Evolutionary conservation across 179 eudicot species (phyloP).

Genomic region (Beta macrorhiza): DNA sequence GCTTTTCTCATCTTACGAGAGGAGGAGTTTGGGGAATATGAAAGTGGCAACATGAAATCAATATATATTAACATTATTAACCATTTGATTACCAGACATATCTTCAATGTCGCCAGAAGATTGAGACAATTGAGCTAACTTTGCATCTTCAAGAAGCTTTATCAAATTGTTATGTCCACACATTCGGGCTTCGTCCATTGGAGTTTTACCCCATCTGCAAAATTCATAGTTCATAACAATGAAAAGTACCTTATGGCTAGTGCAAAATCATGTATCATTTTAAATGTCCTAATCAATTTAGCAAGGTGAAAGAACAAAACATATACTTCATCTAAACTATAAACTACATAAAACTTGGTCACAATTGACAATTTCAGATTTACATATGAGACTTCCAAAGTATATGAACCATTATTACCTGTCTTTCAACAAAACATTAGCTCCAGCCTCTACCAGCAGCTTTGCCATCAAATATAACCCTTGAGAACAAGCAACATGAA

Average conservation of each 20-base stretch:
- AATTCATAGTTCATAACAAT: not conserved
- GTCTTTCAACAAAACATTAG: constrained; percentile 60
- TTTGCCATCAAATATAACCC: constrained; percentile 53
- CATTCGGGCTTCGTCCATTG: constrained; percentile 63
- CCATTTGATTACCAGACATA: constrained; percentile 30
- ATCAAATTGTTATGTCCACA: constrained; percentile 60
- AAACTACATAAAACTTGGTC: too few species aligned
- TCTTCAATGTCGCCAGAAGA: constrained; percentile 27
- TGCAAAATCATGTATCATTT: not conserved
- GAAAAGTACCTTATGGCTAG: too few species aligned
- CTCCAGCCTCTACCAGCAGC: constrained; percentile 61
- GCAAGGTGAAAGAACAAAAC: too few species aligned
- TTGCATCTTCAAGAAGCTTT: constrained; percentile 64
- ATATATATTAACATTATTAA: not conserved
- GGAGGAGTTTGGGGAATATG: not conserved
- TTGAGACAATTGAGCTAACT: constrained; percentile 40
- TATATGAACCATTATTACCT: constrained; percentile 37
- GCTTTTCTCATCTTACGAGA: not conserved
- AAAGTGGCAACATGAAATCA: not conserved
- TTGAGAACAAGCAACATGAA: constrained; percentile 70
- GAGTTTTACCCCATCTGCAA: constrained; percentile 78
- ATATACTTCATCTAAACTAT: too few species aligned
- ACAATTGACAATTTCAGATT: too few species aligned
- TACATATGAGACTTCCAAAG: too few species aligned
- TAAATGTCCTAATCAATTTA: too few species aligned